These are phyloP conservation scores for Pleurozium schreberi DNA, from an alignment of 225 moss, liverwort and hornwort genomes.

Conservation along the genomic window DNA sequence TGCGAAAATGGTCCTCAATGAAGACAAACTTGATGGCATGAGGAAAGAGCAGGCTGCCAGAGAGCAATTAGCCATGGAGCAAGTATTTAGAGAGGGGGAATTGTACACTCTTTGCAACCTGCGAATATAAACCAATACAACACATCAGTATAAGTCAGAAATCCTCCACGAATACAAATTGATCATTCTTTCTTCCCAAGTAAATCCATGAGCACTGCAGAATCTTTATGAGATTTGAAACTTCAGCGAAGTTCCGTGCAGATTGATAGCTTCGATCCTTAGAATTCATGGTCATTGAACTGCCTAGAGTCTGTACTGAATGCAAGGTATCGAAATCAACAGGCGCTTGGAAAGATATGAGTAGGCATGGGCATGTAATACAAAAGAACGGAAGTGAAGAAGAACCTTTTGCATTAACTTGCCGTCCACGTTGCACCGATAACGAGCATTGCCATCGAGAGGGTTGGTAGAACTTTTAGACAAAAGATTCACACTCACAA, in stretches of 20 bases:
- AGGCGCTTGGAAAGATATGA: neutral
- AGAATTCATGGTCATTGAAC: neutral
- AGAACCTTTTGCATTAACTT: conserved; percentile 68
- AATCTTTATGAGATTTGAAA: neutral
- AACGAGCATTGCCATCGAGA: conserved; percentile 69
- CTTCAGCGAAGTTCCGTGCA: neutral
- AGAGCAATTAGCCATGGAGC: conserved; percentile 53
- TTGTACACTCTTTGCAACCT: conserved; percentile 78
- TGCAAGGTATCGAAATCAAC: neutral
- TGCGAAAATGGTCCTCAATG: neutral
- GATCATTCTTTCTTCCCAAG: neutral
- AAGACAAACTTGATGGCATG: neutral
- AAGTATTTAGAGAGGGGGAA: conserved; percentile 86
- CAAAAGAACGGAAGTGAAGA: neutral
- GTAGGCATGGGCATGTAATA: neutral
- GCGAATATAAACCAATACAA: neutral
- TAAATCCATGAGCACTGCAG: neutral
- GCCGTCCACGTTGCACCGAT: conserved; percentile 73
- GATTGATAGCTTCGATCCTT: neutral
- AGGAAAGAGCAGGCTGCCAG: neutral
- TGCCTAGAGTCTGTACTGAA: neutral
- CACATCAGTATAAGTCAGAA: neutral
- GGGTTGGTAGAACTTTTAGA: conserved; percentile 58
- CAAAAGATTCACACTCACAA: conserved; percentile 63
- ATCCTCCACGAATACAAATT: neutral